Evolutionary conservation across 1,284 basidiomycete species (phyloP).

Genomic region (Pascua sp.): DNA sequence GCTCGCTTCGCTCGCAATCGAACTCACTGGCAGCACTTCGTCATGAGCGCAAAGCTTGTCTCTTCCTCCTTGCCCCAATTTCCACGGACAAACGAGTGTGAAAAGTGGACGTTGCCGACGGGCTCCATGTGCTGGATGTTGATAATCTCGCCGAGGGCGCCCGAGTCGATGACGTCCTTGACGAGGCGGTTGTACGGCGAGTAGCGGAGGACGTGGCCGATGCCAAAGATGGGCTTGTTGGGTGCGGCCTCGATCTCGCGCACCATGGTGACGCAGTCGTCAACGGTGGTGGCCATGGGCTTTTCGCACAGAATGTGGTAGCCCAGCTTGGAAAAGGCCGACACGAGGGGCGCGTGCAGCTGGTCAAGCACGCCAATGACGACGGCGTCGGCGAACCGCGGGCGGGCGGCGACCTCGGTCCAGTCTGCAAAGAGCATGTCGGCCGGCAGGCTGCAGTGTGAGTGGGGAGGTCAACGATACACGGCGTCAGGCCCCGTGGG

Average conservation of each 20-base stretch:
- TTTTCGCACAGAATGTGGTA: conserved; percentile 87
- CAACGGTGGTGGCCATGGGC: conserved; percentile 73
- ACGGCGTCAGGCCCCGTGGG: no score
- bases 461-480: not conserved
- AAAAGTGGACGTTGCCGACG: conserved; percentile 54
- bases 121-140: conserved; percentile 57
- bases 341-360: conserved; percentile 68
- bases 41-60: conserved; percentile 76
- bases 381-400: conserved; percentile 72
- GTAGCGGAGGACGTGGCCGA: conserved; percentile 82
- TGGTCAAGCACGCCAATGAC: conserved; percentile 66
- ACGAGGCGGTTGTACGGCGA: conserved; percentile 73
- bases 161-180: conserved; percentile 65
- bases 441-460: conserved; percentile 53
- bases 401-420: conserved; percentile 64
- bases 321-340: conserved; percentile 70
- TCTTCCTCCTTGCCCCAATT: conserved; percentile 68
- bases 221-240: conserved; percentile 64
- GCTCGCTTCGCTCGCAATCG: not conserved
- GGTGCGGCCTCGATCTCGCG: conserved; percentile 60
- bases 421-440: conserved; percentile 68
- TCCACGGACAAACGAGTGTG: conserved; percentile 65
- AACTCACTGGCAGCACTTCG: conserved; percentile 76
- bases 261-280: conserved; percentile 72
- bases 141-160: conserved; percentile 67